Evolutionary conservation across 495 filamentous ascomycete genomes (phyloP), one percentile per base, ranked within the genome.

Genomic region (Stereocaulon alpinum): DNA sequence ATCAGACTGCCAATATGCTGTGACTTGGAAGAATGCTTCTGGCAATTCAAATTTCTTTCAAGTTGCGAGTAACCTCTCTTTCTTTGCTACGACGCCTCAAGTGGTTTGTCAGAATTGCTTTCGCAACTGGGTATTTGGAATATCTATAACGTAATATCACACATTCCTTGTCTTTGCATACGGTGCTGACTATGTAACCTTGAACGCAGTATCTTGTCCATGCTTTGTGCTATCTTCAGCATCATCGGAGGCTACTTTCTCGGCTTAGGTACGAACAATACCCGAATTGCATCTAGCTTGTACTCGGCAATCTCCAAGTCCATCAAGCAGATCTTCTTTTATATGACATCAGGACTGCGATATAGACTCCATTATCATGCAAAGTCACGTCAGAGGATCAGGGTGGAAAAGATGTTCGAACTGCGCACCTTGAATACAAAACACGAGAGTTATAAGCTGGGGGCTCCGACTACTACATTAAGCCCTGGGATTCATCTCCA

Each of bases 41-140:
- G 50, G 49, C 49, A 29, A 7, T 22, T 52, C 49, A n/a, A 52
- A 52, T 18, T 37, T 52, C n/a, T 52, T 52, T 29, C 29, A 37
- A 29, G 29, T 52, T 11, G 49, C 29, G 10, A 29, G 49, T 6
- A 37, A 30, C 32, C 24, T 4, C 12, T 5, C 1, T 24, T 48
- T 15, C 29, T n/a, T 17, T 37, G 29, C 27, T 53, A 32, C 1
- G 5, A 37, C 50, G 6, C 50, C 50, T 10, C 50, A 37, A 37
- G 50, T n/a, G 29, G 29, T 37, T 37, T 53, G 50, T 37, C 15
- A 37, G 29, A 4, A 30, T 12, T 53, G 32, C 50, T 11, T 17
- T 22, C 2, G 6, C 29, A 10, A 7, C 18, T 53, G 50, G 50
- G 18, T n/a, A 17, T 9, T 53, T 18, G 50, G 12, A n/a, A n/a